Evolutionary conservation across 345 rosid genomes (phyloP).

Genomic region (Euphorbia lathyris): DNA sequence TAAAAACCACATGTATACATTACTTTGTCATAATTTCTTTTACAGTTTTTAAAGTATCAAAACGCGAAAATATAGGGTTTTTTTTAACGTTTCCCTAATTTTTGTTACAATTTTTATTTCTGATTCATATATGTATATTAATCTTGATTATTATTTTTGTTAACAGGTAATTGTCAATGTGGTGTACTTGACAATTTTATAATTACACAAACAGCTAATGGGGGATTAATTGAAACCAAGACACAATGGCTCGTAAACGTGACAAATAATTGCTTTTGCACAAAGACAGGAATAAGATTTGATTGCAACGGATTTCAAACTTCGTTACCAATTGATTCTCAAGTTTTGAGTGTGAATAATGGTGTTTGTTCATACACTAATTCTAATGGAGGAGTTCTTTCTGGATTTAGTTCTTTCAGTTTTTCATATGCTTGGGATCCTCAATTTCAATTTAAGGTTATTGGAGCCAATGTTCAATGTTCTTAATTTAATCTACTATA

Average conservation of each 20-base stretch:
- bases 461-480: neutral
- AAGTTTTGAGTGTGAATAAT: neutral
- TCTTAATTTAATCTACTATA: neutral
- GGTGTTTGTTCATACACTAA: neutral
- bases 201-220: neutral
- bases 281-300: neutral
- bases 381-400: neutral
- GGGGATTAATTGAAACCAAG: neutral
- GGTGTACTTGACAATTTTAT: neutral
- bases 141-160: too few relatives aligned
- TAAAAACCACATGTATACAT: too few relatives aligned
- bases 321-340: neutral
- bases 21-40: too few relatives aligned
- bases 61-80: too few relatives aligned
- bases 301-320: neutral
- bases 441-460: neutral
- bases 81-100: too few relatives aligned
- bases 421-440: slow-evolving; percentile 4
- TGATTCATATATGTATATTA: too few relatives aligned
- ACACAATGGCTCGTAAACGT: neutral
- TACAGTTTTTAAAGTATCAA: too few relatives aligned
- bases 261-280: neutral
- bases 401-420: neutral
- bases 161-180: neutral
- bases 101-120: too few relatives aligned